These are phyloP conservation scores for Gymnopus androsaceus DNA, from an alignment of 1,284 basidiomycete species.

Conservation along the genomic window DNA sequence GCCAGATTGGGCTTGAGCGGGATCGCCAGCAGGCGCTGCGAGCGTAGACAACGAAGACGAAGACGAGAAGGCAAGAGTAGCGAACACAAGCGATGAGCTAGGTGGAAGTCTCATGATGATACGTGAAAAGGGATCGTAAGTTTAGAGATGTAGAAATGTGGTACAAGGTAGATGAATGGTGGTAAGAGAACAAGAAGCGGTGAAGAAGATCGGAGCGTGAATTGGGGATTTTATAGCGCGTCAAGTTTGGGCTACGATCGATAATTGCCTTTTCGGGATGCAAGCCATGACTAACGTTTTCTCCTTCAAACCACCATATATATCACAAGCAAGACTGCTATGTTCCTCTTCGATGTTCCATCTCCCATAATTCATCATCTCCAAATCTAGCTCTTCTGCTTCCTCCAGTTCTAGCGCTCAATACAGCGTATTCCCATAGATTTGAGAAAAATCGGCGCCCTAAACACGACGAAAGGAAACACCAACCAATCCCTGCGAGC, in stretches of 20 bases:
- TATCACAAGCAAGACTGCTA: constrained; percentile 9
- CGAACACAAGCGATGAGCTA: constrained; percentile 45
- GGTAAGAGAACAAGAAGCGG: too few relatives aligned
- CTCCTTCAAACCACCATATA: neutral
- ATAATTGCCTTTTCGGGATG: constrained; percentile 7
- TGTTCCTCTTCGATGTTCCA: constrained; percentile 49
- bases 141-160: constrained; percentile 17
- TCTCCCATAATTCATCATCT: constrained; percentile 59
- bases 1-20: constrained; percentile 19
- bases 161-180: constrained; percentile 18
- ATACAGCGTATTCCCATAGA: constrained; percentile 45
- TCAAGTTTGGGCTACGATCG: neutral
- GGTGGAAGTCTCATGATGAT: constrained; percentile 44
- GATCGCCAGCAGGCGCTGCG: constrained; percentile 41
- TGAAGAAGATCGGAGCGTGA: too few relatives aligned
- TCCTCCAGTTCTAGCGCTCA: constrained; percentile 33
- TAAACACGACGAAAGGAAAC: constrained; percentile 65
- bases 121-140: constrained; percentile 10
- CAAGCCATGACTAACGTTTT: neutral
- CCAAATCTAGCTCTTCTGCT: constrained; percentile 36
- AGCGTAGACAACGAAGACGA: constrained; percentile 38
- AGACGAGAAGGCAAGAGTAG: constrained; percentile 47
- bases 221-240: neutral
- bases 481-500: constrained; percentile 56
- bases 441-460: constrained; percentile 46